Percentiles rank a stretch among this genome's conserved stretches.
These are phyloP conservation scores for Globisporangium parvum DNA, from an alignment of 352 stramenopile genomes.

Conservation along the genomic window DNA sequence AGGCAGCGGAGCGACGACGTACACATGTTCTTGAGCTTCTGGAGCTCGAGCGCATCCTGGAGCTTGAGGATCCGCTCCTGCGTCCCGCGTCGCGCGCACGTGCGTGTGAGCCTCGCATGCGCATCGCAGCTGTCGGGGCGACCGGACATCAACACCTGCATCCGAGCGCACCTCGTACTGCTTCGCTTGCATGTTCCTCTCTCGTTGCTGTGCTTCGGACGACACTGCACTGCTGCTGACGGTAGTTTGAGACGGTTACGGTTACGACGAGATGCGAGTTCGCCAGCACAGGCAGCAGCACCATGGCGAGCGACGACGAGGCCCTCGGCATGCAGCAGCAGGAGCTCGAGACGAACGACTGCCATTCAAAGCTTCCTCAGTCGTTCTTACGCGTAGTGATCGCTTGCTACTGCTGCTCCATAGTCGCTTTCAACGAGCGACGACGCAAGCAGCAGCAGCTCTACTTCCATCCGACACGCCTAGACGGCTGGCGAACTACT, in stretches of 20 bases:
- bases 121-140: too few relatives aligned
- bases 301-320: too few relatives aligned
- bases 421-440: not conserved
- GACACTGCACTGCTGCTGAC: too few relatives aligned
- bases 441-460: not conserved
- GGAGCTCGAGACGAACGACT: too few relatives aligned
- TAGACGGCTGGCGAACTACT: too few relatives aligned
- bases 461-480: too few relatives aligned
- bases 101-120: not conserved
- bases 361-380: too few relatives aligned
- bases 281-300: too few relatives aligned
- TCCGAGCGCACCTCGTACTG: constrained; percentile 41
- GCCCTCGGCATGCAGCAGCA: too few relatives aligned
- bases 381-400: not conserved
- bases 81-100: not conserved
- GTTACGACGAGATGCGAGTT: too few relatives aligned
- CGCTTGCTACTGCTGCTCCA: not conserved
- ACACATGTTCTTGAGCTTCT: constrained; percentile 83
- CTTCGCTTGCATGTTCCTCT: constrained; percentile 46
- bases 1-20: constrained; percentile 9
- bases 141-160: not conserved
- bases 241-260: too few relatives aligned
- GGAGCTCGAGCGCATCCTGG: constrained; percentile 68
- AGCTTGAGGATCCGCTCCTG: constrained; percentile 77
- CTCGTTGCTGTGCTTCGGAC: too few relatives aligned